phyloP scores from a whole-genome alignment of 2,329 filamentous ascomycete genomes.

The Truncatella angustata region DNA sequence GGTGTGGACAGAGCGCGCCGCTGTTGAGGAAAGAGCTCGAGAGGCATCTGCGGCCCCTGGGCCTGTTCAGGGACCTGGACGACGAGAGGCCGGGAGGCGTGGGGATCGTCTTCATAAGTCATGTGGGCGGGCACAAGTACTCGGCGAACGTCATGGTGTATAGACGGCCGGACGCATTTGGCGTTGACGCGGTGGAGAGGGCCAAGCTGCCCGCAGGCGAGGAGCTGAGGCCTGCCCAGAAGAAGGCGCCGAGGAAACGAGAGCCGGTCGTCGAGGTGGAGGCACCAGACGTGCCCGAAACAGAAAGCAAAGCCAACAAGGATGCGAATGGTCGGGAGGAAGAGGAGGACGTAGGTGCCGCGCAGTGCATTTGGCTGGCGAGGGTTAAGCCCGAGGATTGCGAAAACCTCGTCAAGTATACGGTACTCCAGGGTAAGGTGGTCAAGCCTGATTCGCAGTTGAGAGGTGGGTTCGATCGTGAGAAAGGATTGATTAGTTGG shows the following conservation, averaged over 20 bases:
- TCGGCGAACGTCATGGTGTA: conserved; percentile 94
- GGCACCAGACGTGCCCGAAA: conserved; percentile 29
- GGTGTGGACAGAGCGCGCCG: conserved; percentile 91
- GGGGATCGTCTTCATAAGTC: conserved; percentile 93
- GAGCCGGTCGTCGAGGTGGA: conserved; percentile 30
- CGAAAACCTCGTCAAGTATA: conserved; percentile 87
- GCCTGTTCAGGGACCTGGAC: conserved; percentile 81
- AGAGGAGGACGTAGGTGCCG: conserved; percentile 55
- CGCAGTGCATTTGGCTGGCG: conserved; percentile 91
- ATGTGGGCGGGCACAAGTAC: conserved; percentile 97
- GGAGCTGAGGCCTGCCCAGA: conserved; percentile 33
- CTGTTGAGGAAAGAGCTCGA: conserved; percentile 86
- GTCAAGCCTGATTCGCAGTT: conserved; percentile 86
- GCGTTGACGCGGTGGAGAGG: conserved; percentile 44
- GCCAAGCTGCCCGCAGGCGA: conserved; percentile 33
- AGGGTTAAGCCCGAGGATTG: conserved; percentile 84
- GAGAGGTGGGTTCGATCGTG: conserved; percentile 85
- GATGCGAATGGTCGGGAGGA: neutral
- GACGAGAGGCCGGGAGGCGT: conserved; percentile 90
- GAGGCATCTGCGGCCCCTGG: conserved; percentile 79
- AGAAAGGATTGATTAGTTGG: conserved; percentile 83
- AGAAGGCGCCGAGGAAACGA: conserved; percentile 25
- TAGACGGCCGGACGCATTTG: conserved; percentile 60
- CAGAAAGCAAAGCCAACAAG: conserved; percentile 18
- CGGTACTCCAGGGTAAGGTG: conserved; percentile 88